A percentile compares a stretch with the other conserved stretches of the same genome.
These are phyloP conservation scores for Chaetomiaceae sp. DNA, from an alignment of 2,329 filamentous ascomycete species.

Conservation along the genomic window DNA sequence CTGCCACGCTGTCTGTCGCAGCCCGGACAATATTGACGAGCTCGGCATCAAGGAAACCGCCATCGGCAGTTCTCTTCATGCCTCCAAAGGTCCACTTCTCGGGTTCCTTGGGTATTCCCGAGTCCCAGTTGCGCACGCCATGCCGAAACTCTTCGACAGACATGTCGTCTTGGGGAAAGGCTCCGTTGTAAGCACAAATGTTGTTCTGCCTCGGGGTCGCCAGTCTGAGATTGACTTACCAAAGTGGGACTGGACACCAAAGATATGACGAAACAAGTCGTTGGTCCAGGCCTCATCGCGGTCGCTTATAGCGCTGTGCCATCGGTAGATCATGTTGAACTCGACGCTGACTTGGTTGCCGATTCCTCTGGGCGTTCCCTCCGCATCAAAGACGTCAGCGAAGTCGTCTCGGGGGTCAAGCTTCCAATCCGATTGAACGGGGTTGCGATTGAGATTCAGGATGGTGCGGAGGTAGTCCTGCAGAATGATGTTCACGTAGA, in stretches of 20 bases:
- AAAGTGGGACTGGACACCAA: conserved; percentile 44
- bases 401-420: conserved; percentile 57
- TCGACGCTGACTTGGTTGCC: conserved; percentile 66
- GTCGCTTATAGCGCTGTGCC: conserved; percentile 57
- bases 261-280: conserved; percentile 29
- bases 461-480: conserved; percentile 60
- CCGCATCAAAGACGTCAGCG: conserved; percentile 33
- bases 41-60: neutral
- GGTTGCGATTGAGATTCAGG: conserved; percentile 50
- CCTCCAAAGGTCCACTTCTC: neutral
- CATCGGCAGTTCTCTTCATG: neutral
- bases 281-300: conserved; percentile 53
- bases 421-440: conserved; percentile 54
- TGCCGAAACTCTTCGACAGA: neutral
- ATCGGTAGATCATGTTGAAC: conserved; percentile 65
- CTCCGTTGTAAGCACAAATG: neutral
- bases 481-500: conserved; percentile 54
- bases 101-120: neutral
- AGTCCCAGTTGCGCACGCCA: neutral
- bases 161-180: neutral
- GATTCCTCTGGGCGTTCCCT: conserved; percentile 49
- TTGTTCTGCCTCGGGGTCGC: conserved; percentile 25
- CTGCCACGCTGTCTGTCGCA: conserved; percentile 45
- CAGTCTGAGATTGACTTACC: conserved; percentile 44
- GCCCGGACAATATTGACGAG: neutral